Conservation (phyloP, 2,329 filamentous ascomycete genomes). For the Aspergillus aculeatinus region DNA sequence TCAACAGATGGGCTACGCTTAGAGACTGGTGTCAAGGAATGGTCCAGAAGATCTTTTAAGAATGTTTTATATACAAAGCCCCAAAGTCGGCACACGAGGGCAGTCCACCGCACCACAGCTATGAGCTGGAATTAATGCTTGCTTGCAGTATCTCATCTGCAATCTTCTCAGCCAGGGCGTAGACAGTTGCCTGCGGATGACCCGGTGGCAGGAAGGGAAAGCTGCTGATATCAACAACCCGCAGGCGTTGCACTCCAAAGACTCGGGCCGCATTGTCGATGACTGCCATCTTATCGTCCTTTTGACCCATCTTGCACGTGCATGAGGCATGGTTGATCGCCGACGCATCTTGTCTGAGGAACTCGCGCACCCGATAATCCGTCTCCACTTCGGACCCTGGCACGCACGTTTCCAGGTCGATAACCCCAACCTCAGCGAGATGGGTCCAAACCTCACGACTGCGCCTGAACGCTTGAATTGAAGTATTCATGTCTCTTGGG, state of each 20-base stretch:
- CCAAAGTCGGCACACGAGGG: background rate
- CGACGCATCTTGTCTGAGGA: conserved; percentile 22
- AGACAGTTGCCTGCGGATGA: conserved; percentile 39
- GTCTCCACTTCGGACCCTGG: conserved; percentile 38
- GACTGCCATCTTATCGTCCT: conserved; percentile 31
- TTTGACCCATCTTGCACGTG: conserved; percentile 42
- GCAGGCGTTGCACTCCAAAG: conserved; percentile 30
- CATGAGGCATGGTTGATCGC: conserved; percentile 35
- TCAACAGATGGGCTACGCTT: background rate
- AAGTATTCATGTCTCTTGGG: conserved; percentile 43
- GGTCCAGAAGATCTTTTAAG: background rate
- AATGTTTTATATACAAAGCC: background rate
- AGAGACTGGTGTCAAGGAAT: background rate
- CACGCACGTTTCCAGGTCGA: conserved; percentile 32
- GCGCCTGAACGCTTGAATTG: conserved; percentile 44
- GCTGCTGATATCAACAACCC: conserved; percentile 37
- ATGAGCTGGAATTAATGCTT: background rate
- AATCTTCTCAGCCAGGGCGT: conserved; percentile 44
- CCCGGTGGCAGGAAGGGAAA: conserved; percentile 40
- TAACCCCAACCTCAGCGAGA: conserved; percentile 24
- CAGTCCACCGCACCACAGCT: background rate
- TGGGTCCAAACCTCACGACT: conserved; percentile 36
- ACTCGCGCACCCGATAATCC: conserved; percentile 42
- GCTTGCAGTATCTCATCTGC: conserved; percentile 22
- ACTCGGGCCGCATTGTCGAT: conserved; percentile 32